Evolutionary conservation across 1,284 basidiomycete genomes (phyloP).

Genomic region (Ceratobasidium sp.): DNA sequence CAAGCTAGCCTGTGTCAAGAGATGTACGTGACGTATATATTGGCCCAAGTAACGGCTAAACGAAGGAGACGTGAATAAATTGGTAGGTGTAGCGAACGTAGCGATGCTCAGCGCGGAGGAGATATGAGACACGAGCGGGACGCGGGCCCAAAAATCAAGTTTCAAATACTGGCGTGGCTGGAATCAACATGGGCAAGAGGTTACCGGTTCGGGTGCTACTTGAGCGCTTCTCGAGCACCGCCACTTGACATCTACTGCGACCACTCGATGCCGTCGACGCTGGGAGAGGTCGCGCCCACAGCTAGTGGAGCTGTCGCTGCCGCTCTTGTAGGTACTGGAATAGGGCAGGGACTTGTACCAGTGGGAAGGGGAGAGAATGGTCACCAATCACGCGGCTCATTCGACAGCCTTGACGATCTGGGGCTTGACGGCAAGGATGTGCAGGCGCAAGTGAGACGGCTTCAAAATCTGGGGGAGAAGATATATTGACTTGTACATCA

Average conservation of each 20-base stretch:
- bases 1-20: too few species aligned
- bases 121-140: slow-evolving; percentile 12
- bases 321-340: background rate
- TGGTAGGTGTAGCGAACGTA: background rate
- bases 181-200: slow-evolving; percentile 1
- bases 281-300: slow-evolving; percentile 12
- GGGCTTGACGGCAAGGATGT: slow-evolving; percentile 63
- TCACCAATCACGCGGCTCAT: slow-evolving; percentile 28
- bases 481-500: background rate
- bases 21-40: too few species aligned
- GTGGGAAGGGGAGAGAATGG: slow-evolving; percentile 16
- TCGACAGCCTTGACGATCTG: slow-evolving; percentile 36
- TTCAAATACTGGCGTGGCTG: background rate
- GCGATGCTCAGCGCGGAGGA: background rate
- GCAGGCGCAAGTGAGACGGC: slow-evolving; percentile 60
- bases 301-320: slow-evolving; percentile 20
- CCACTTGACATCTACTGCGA: background rate
- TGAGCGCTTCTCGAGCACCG: background rate
- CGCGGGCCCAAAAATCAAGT: background rate
- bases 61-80: background rate
- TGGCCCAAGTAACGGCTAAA: background rate
- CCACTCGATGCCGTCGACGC: slow-evolving; percentile 22
- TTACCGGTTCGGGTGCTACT: background rate
- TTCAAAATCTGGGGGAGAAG: slow-evolving; percentile 21
- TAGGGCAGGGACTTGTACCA: slow-evolving; percentile 20